Evolutionary conservation across 257 asterid genomes (phyloP).

Genomic region (Haberlea rhodopensis): DNA sequence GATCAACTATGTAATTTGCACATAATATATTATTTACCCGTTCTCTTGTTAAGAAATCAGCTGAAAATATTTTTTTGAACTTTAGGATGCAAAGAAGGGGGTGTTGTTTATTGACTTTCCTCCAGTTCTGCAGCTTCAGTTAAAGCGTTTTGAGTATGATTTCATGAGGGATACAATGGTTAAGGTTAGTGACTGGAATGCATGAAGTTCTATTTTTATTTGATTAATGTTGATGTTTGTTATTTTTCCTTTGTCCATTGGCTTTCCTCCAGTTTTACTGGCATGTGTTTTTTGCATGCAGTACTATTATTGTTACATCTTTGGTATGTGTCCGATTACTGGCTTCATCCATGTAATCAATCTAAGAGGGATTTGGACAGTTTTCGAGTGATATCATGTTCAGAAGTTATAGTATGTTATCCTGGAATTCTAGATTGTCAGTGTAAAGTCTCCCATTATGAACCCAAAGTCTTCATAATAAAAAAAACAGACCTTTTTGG

Average conservation of each 20-base stretch:
- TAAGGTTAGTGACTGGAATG: slow-evolving; percentile 50
- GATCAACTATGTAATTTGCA: slow-evolving; percentile 6
- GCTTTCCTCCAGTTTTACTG: slow-evolving; percentile 1
- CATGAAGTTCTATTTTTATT: slow-evolving; percentile 11
- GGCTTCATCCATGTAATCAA: slow-evolving; percentile 17
- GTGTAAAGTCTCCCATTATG: neutral
- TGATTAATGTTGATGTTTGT: slow-evolving; percentile 10
- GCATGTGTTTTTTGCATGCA: slow-evolving; percentile 1
- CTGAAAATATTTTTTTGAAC: slow-evolving; percentile 27
- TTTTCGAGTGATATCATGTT: neutral
- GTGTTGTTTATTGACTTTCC: slow-evolving; percentile 83
- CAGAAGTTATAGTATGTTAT: neutral
- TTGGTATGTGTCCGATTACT: slow-evolving; percentile 13
- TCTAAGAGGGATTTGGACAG: neutral
- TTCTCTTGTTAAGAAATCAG: neutral
- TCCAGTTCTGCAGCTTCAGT: slow-evolving; percentile 84
- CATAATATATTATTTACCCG: slow-evolving; percentile 17
- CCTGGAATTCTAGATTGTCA: neutral
- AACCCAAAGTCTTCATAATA: neutral
- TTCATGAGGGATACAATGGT: slow-evolving; percentile 92
- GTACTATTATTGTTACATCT: neutral
- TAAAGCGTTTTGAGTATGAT: slow-evolving; percentile 83
- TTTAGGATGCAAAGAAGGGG: slow-evolving; percentile 87
- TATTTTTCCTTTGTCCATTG: neutral
- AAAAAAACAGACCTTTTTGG: slow-evolving; percentile 8